Evolutionary conservation across 192 early-diverging fungal genomes (phyloP), one percentile per base, ranked within the genome.

Genomic region (Coemansia sp.): DNA sequence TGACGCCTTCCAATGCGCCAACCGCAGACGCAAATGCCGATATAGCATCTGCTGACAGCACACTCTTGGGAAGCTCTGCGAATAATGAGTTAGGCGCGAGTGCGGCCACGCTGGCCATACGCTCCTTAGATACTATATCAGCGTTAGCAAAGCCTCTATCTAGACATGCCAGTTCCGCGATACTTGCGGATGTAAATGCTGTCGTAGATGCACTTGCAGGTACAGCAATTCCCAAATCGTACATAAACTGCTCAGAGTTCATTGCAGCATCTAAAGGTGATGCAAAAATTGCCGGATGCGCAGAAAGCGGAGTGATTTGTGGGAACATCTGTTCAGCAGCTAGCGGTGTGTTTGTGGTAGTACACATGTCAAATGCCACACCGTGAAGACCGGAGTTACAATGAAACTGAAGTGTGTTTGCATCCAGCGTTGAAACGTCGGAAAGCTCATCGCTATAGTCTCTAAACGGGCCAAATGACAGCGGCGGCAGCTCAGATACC

Each of bases 401-500:
- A 30, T n/a, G 33, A 32, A 21, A 25, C 17, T 24, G 22, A 23
- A 9, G 23, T 25, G 20, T 19, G 23, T 39, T 23, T 23, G 54
- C 27, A 4, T 29, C 55, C 55, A 57, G 6, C 55, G n/a, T 25
- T 24, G 27, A 5, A 25, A 8, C 14, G 10, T 57, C 55, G 24
- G 55, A 19, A 2, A 36, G 7, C 2, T 58, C 64, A 23, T 14
- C 19, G 42, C 30, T 17, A 19, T 19, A 31, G n/a, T 64, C 59
- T n/a, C 54, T 20, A 42, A 33, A 23, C 30, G 56, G 61, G 2
- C 56, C 63, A 21, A 70, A 50, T 20, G 59, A 62, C 51, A 67
- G 58, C 20, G 59, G 62, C 17, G 72, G 69, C 19, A 80, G 62
- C 66, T 81, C 78, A 2, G 78, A 81, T 22, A 75, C 67, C 5